Evolutionary conservation across 2,329 filamentous ascomycete genomes (phyloP), one percentile per base, ranked within the genome.

Genomic region (Thelonectria discophora): DNA sequence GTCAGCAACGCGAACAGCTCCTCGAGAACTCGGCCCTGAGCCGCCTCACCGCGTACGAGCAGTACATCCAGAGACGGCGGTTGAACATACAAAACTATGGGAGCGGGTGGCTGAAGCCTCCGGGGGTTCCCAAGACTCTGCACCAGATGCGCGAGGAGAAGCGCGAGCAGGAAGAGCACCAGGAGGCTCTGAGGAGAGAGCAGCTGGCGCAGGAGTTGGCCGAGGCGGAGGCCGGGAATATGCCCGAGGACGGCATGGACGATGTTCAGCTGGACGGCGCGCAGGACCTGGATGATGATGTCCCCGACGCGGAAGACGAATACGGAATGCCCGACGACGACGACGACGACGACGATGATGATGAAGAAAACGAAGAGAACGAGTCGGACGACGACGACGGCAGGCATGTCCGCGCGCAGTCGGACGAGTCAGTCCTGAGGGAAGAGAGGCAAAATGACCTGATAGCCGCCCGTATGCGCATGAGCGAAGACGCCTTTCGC

Each of bases 101-200:
- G 62, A 91, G 89, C 67, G 86, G 86, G 46, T 99, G 95, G 95
- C 89, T 99, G 58, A 91, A 90, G 60, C 95, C 95, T 0, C 93
- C 93, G 0, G 95, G 94, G 8, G 85, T 97, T 57, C 77, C 88
- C 59, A 99, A 98, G 82, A 97, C 94, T 1, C 87, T 97, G 62
- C 90, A 96, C 74, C 93, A 96, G 65, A 87, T 93, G 79, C 89
- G 91, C 43, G 95, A 99, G 78, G 95, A 99, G 80, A 88, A 90
- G 67, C 86, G 91, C 11, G 95, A 99, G 80, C 86, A 91, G 57
- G 90, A 94, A 74, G 95, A 99, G 77, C 91, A 94, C 62, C 87
- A 91, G 64, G 88, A 91, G 72, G 86, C 90, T 2, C 80, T 92
- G 75, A 82, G 90, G 20, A 83, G 90, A 30, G 91, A 94, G 74